Evolutionary conservation across 176 grass and related monocot species (phyloP).

Genomic region (Melocanna baccifera): DNA sequence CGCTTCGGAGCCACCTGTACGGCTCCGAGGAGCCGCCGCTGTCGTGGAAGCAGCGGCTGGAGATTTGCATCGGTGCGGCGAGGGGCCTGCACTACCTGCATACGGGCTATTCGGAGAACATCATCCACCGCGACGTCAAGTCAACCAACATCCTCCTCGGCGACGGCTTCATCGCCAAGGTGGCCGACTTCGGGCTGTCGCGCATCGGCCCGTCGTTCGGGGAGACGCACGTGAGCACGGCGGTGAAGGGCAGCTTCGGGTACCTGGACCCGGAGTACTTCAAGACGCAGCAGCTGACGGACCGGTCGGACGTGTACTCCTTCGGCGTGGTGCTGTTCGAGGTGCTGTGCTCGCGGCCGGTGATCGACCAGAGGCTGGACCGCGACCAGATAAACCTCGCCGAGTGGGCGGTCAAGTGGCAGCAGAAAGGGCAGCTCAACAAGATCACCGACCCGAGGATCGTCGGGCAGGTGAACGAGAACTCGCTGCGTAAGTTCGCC

Average conservation of each 20-base stretch:
- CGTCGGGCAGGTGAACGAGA: constrained; percentile 36
- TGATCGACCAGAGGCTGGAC: constrained; percentile 55
- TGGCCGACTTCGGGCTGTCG: constrained; percentile 77
- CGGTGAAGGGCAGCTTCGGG: constrained; percentile 97
- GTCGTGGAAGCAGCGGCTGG: constrained; percentile 60
- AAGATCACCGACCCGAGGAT: constrained; percentile 49
- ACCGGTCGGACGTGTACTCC: constrained; percentile 79
- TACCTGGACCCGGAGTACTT: constrained; percentile 99
- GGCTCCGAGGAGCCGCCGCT: constrained; percentile 30
- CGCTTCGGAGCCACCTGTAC: constrained; percentile 66
- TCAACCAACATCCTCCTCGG: constrained; percentile 85
- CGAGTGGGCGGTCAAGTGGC: constrained; percentile 52
- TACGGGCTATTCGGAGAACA: constrained; percentile 41
- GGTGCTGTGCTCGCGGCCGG: constrained; percentile 68
- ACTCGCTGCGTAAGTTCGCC: constrained; percentile 61
- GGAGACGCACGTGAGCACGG: constrained; percentile 87
- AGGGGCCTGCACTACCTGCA: constrained; percentile 66
- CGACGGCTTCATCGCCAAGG: constrained; percentile 48
- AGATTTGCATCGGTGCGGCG: constrained; percentile 61
- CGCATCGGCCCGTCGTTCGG: constrained; percentile 53
- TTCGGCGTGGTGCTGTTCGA: constrained; percentile 74
- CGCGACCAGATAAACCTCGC: constrained; percentile 60
- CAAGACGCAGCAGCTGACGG: constrained; percentile 73
- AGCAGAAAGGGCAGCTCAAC: constrained; percentile 25
- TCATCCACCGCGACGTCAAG: constrained; percentile 97